Evolutionary conservation across 163 green algal genomes (phyloP), one percentile per base, ranked within the genome.

Genomic region (Coccomyxa subellipsoidea): DNA sequence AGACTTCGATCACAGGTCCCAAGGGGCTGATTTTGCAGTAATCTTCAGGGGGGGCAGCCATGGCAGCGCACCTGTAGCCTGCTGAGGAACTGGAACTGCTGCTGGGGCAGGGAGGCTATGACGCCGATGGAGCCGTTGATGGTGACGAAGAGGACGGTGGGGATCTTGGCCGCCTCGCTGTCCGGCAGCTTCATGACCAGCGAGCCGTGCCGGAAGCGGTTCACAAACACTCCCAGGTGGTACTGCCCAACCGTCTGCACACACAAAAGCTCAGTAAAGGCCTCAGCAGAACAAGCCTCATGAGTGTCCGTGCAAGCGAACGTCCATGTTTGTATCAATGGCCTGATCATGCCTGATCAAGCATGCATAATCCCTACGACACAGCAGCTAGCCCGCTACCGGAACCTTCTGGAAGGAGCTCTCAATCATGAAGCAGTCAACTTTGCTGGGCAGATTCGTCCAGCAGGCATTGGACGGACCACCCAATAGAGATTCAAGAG

Each of bases 171-270:
- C 32, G 85, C 78, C 71, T 95, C 90, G 34, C 35, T 90, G 89
- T 99, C 96, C 0, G 96, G 93, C 76, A 97, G 83, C 39, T 91
- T 89, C 96, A 99, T 98, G 32, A 99, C 96, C n/a, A 99, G 88
- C 10, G 89, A 96, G 47, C 96, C 96, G 25, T 88, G 86, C 35
- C 90, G 85, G 85, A 99, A 94, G 38, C 91, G 84, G 88, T 99
- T 99, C 71, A 99, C 89, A 81, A 96, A 95, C 75, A 97, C 94
- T 32, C 96, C 96, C 27, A 97, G 72, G 88, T 99, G 94, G 83
- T 92, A 98, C 81, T 95, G 88, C 23, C 95, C 96, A 25, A 96
- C 90, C 29, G 92, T 84, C 91, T 94, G 88, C 72, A 78, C 40
- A 15, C 69, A 36, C 69, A 36, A 76, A 76, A 38, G 8, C 8